phyloP scores from a whole-genome alignment of 73 alveolate species.

The Paraurostyla sp. region DNA sequence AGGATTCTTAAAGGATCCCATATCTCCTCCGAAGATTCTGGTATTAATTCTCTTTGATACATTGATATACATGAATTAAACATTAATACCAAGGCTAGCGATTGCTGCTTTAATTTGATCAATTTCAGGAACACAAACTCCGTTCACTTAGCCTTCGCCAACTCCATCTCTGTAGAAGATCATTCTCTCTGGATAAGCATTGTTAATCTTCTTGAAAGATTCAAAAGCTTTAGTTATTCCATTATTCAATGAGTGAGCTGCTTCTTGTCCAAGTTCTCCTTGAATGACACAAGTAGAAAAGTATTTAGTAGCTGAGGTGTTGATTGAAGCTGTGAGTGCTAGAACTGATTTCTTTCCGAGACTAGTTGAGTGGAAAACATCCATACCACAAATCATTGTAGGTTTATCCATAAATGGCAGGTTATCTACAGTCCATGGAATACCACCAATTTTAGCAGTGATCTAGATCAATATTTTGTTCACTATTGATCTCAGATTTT shows the following conservation, averaged over 20 bases:
- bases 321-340: conserved; percentile 80
- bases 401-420: conserved; percentile 90
- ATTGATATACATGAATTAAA: conserved; percentile 68
- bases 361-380: conserved; percentile 78
- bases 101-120: conserved; percentile 79
- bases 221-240: conserved; percentile 67
- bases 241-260: conserved; percentile 53
- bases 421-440: conserved; percentile 96
- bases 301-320: conserved; percentile 73
- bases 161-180: conserved; percentile 88
- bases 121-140: conserved; percentile 76
- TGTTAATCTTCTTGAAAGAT: conserved; percentile 73
- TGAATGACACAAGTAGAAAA: conserved; percentile 62
- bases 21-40: conserved; percentile 75
- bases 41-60: conserved; percentile 83
- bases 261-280: conserved; percentile 80
- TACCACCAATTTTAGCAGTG: conserved; percentile 95
- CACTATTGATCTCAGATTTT: conserved; percentile 90
- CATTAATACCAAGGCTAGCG: conserved; percentile 61
- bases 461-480: conserved; percentile 93
- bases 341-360: conserved; percentile 74
- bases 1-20: conserved; percentile 78
- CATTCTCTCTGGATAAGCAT: conserved; percentile 73
- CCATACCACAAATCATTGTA: conserved; percentile 92
- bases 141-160: conserved; percentile 81